Percentiles rank a stretch among this genome's conserved stretches.
Evolutionary conservation across 2,329 filamentous ascomycete species (phyloP).

Genomic region (Ceratocystis ficicola): DNA sequence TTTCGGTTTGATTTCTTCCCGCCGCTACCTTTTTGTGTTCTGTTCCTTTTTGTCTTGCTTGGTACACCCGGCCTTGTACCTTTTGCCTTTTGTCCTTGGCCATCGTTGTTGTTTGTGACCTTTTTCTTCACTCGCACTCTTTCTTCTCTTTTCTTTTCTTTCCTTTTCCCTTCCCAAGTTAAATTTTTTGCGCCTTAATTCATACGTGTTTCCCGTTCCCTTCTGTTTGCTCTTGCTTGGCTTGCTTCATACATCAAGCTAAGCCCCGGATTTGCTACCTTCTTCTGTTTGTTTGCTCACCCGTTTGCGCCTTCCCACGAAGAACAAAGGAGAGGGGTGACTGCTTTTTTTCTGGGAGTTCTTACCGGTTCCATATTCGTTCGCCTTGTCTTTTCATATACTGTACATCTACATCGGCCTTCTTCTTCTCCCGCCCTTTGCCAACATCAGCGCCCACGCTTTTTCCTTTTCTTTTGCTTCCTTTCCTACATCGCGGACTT

Average conservation of each 20-base stretch:
- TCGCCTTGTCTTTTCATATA: neutral
- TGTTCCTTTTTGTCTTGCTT: neutral
- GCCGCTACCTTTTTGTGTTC: neutral
- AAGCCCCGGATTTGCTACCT: neutral
- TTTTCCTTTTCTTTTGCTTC: slow-evolving; percentile 11
- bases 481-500: neutral
- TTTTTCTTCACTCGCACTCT: neutral
- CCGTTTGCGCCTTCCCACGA: neutral
- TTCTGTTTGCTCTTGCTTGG: neutral
- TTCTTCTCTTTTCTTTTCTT: neutral
- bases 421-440: neutral
- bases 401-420: neutral
- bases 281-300: neutral
- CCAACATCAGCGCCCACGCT: neutral
- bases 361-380: neutral
- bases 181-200: neutral
- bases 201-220: neutral
- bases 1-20: neutral
- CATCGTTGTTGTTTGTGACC: neutral
- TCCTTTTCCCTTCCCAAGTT: neutral
- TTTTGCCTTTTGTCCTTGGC: neutral
- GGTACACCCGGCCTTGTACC: neutral
- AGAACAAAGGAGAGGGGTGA: slow-evolving; percentile 4
- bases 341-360: neutral
- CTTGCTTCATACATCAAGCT: neutral